Conservation (phyloP, 345 rosid genomes). For the Gossypium raimondii region DNA sequence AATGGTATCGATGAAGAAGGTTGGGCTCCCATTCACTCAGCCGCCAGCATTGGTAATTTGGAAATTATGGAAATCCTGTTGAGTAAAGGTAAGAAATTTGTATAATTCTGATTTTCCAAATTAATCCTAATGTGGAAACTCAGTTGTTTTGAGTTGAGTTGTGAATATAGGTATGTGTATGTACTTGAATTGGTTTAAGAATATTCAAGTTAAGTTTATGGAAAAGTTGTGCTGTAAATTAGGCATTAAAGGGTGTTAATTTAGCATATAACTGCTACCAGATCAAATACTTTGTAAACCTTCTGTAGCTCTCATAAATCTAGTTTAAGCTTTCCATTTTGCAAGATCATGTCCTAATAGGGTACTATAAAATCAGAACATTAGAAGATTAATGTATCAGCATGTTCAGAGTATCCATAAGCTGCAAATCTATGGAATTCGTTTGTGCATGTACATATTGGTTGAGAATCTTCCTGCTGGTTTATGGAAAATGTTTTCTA, state of each 20-base stretch:
- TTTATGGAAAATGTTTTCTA: neutral
- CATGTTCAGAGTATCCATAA: neutral
- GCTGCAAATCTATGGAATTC: conserved; percentile 1
- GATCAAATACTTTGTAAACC: neutral
- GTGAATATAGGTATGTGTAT: neutral
- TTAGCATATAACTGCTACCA: neutral
- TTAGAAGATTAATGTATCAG: neutral
- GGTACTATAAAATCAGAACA: neutral
- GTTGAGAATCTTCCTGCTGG: neutral
- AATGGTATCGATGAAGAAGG: conserved; percentile 85
- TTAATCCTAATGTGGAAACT: neutral
- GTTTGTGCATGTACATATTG: neutral
- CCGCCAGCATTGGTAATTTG: conserved; percentile 64
- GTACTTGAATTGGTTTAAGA: neutral
- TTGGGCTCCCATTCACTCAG: conserved; percentile 88
- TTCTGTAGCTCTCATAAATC: neutral
- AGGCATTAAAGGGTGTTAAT: neutral
- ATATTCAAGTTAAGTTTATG: neutral
- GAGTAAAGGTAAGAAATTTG: conserved; percentile 40
- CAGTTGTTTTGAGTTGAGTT: neutral
- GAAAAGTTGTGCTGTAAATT: neutral
- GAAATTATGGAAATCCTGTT: conserved; percentile 56
- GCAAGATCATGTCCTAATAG: neutral
- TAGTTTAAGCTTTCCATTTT: neutral
- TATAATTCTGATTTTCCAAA: neutral